Evolutionary conservation across 1,284 basidiomycete species (phyloP).

Genomic region (Cryptococcus hybrid): DNA sequence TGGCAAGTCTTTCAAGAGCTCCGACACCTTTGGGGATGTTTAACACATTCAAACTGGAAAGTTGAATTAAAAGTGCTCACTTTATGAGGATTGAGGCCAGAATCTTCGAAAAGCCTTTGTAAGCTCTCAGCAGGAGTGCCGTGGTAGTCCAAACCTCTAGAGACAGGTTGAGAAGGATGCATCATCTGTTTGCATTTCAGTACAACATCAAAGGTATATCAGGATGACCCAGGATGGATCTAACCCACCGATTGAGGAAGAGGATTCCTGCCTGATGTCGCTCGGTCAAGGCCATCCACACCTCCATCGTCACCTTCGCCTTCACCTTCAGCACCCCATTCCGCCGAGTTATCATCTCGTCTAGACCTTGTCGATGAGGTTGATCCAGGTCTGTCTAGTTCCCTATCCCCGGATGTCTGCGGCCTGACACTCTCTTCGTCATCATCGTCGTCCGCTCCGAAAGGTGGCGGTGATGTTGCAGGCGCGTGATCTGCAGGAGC

Average conservation of each 20-base stretch:
- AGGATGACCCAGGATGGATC: not conserved
- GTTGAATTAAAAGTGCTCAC: slow-evolving; percentile 49
- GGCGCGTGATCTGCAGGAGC: slow-evolving; percentile 29
- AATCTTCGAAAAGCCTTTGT: slow-evolving; percentile 75
- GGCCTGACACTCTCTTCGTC: not conserved
- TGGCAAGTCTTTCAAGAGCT: slow-evolving; percentile 77
- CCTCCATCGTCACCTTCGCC: slow-evolving; percentile 18
- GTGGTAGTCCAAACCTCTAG: slow-evolving; percentile 31
- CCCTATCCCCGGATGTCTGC: not conserved
- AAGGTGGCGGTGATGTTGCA: slow-evolving; percentile 28
- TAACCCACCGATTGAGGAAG: slow-evolving; percentile 33
- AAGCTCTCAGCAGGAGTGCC: slow-evolving; percentile 34
- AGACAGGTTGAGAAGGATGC: slow-evolving; percentile 17
- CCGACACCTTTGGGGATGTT: slow-evolving; percentile 47
- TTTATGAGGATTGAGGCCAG: slow-evolving; percentile 78
- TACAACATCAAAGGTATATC: not conserved
- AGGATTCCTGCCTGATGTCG: slow-evolving; percentile 33
- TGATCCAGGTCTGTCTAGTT: slow-evolving; percentile 6
- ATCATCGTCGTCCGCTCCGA: slow-evolving; percentile 7
- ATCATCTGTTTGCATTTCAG: slow-evolving; percentile 5
- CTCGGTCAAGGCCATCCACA: slow-evolving; percentile 26
- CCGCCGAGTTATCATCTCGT: slow-evolving; percentile 11
- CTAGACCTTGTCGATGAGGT: slow-evolving; percentile 9
- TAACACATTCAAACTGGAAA: not conserved
- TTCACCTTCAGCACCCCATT: slow-evolving; percentile 15